Evolutionary conservation across 768 basidiomycete species (phyloP).

Genomic region (Suillus bovinus): DNA sequence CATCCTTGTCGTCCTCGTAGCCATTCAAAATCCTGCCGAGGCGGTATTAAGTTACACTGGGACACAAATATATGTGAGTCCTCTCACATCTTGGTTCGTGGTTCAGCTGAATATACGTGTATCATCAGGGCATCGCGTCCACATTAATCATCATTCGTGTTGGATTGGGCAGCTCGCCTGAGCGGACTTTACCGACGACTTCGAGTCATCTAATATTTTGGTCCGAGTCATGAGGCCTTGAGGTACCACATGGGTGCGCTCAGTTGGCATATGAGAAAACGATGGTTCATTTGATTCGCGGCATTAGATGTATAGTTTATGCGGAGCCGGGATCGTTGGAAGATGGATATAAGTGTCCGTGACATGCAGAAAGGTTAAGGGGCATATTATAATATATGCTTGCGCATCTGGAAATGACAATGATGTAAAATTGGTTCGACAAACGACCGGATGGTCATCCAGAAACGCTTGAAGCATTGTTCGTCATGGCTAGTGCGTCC

Average conservation of each 20-base stretch:
- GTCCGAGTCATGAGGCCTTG: neutral
- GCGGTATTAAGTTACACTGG: slow-evolving; percentile 24
- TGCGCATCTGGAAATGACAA: neutral
- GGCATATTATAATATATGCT: neutral
- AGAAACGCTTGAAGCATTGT: neutral
- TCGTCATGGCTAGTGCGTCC: neutral
- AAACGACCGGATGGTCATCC: neutral
- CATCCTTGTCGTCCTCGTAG: slow-evolving; percentile 32
- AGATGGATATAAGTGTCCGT: neutral
- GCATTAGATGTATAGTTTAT: no score
- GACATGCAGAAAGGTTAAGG: neutral
- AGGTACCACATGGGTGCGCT: neutral
- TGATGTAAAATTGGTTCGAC: neutral
- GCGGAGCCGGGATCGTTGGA: neutral
- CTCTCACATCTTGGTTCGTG: neutral
- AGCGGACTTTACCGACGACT: neutral
- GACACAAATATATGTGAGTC: slow-evolving; percentile 32
- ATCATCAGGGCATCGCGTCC: slow-evolving; percentile 17
- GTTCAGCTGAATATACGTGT: neutral
- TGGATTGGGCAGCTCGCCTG: slow-evolving; percentile 13
- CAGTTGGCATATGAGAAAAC: neutral
- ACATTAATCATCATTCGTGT: slow-evolving; percentile 23
- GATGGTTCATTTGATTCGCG: neutral
- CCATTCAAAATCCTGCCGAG: slow-evolving; percentile 30
- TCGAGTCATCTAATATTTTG: neutral